phyloP scores from a whole-genome alignment of 305 asterid species.

The Solanum chacoense region DNA sequence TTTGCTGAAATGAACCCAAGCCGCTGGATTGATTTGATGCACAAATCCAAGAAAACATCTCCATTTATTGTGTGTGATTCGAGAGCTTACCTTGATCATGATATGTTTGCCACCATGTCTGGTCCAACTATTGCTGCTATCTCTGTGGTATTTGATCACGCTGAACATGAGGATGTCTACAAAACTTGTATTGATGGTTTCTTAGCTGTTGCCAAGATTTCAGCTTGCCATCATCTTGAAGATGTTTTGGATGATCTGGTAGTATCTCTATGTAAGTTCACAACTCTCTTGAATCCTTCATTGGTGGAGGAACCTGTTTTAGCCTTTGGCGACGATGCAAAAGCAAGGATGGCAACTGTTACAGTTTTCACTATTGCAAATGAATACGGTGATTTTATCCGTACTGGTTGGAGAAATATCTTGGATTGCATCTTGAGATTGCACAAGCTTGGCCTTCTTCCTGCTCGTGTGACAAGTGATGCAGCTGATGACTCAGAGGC shows the following conservation, averaged over 20 bases:
- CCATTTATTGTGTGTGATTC: slow-evolving; percentile 11
- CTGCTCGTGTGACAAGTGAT: slow-evolving; percentile 13
- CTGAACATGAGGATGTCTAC: slow-evolving; percentile 9
- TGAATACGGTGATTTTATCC: slow-evolving; percentile 5
- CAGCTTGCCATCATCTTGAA: slow-evolving; percentile 9
- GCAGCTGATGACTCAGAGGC: slow-evolving; percentile 10
- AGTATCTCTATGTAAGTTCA: slow-evolving; percentile 15
- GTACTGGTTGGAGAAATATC: slow-evolving; percentile 13
- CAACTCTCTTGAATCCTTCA: slow-evolving; percentile 12
- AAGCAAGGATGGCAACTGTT: slow-evolving; percentile 14
- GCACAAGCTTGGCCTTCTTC: slow-evolving; percentile 14
- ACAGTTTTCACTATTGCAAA: slow-evolving; percentile 11
- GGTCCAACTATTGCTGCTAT: slow-evolving; percentile 16
- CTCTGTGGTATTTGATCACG: slow-evolving; percentile 12
- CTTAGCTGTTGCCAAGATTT: slow-evolving; percentile 8
- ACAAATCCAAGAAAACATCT: slow-evolving; percentile 8
- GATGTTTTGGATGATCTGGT: slow-evolving; percentile 14
- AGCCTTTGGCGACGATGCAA: slow-evolving; percentile 9
- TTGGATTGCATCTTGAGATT: slow-evolving; percentile 8
- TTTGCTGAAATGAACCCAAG: slow-evolving; percentile 13
- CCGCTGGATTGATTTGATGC: slow-evolving; percentile 15
- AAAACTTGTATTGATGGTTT: slow-evolving; percentile 11
- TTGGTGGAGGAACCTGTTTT: slow-evolving; percentile 11
- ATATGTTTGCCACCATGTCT: slow-evolving; percentile 13
- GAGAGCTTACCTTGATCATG: slow-evolving; percentile 4